Base-by-base conservation (phyloP, 106 monocot genomes). In the Agapanthus africanus region DNA sequence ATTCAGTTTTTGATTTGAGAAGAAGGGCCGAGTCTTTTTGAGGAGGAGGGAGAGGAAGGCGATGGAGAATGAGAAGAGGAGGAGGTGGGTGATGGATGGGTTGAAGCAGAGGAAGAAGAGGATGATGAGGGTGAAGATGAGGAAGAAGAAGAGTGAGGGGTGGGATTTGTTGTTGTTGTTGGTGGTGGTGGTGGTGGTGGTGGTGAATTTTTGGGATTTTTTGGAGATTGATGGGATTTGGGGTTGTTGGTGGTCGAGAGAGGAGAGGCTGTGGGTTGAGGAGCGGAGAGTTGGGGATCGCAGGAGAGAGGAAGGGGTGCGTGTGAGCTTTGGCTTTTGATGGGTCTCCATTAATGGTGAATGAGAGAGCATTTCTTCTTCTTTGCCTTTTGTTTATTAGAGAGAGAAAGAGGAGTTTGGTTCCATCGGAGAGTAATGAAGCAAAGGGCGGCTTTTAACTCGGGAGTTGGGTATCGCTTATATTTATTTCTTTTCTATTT, bases 201-300 rank as follows among this genome's bases (percentile, higher is more conserved):
- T 19, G 31, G n/a, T 38, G 33, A n/a, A n/a, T 8, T 23, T 14
- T 64, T 34, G n/a, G 64, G 46, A 47, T 19, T 47, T 47, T 7
- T 31, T 31, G 22, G 31, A 9, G 25, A 27, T 14, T 33, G 34
- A 4, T 61, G 16, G 11, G 22, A 32, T n/a, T 66, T 62, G 30
- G 0, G 16, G 42, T 44, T 44, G 42, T 44, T 44, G 9, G 42
- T 44, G 42, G 46, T 7, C 13, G 46, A 47, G 6, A 19, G 19
- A 15, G 16, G 46, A 47, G 46, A 47, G 19, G 46, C 61, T 73
- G 31, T 73, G 78, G 62, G 76, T 42, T 36, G 87, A 88, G 54
- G 83, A 73, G 36, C 87, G 87, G 21, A 87, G 28, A 37, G 83
- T 83, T 0, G 87, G 80, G 26, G 88, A 84, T 34, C 81, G 81